Evolutionary conservation across 2,329 filamentous ascomycete genomes (phyloP), one percentile per base, ranked within the genome.

Genomic region (Monilinia polystroma): DNA sequence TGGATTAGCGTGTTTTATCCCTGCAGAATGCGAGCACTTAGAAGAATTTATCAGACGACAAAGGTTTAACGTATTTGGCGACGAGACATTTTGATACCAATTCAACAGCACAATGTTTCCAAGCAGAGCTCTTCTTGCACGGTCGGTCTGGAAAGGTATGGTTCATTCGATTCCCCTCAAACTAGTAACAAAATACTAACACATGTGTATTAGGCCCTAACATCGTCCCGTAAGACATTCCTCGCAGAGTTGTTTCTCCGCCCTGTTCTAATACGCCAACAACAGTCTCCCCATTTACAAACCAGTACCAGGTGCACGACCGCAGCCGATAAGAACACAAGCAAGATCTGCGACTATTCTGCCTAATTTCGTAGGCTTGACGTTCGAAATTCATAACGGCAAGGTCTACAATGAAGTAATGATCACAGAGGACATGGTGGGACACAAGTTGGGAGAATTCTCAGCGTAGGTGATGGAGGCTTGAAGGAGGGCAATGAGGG

Each of bases 361-460:
- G 43, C 89, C 89, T 3, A 90, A 87, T 73, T 91, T 91, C 74
- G 87, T 92, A 29, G 88, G 88, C 1, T 75, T 90, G 70, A 83
- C 84, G 73, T 92, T 92, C 75, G 85, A 89, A 71, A 84, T 92
- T 38, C 87, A 92, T 76, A 90, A 91, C 76, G 89, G 89, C 52
- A 91, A 90, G 79, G 83, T 79, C 18, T 91, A 91, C 74, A 77
- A 86, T 62, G 88, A 91, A 75, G 81, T 92, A 45, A 81, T 82
- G 66, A 87, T 92, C 69, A 91, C 89, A 1, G 89, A 91, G 76
- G 87, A 91, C 74, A 92, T 92, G 89, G 89, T 92, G 14, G 89
- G 89, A 66, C 85, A 89, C 75, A 92, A 91, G 76, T 78, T 92
- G 71, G 89, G 89, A 72, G 89, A 91, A 78, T 92, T 91, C 76